A percentile compares a stretch with the other conserved stretches of the same genome.
These are phyloP conservation scores for Starmera quercuum DNA, from an alignment of 805 yeast species.

Conservation along the genomic window DNA sequence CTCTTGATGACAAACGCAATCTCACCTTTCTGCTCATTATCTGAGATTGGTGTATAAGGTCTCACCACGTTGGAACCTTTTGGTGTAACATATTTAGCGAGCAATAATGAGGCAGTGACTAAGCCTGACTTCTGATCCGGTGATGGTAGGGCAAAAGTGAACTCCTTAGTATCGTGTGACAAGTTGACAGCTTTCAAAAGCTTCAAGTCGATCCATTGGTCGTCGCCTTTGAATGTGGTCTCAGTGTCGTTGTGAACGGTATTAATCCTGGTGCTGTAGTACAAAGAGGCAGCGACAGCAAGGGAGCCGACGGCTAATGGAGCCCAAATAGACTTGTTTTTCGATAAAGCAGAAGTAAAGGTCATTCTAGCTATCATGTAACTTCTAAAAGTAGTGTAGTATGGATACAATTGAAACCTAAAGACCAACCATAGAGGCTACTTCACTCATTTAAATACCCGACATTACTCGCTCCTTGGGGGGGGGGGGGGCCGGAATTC, in stretches of 20 bases:
- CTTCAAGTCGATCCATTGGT: slow-evolving; percentile 68
- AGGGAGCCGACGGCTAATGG: slow-evolving; percentile 41
- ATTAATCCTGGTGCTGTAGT: slow-evolving; percentile 12
- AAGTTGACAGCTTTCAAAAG: slow-evolving; percentile 35
- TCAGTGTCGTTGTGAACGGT: slow-evolving; percentile 29
- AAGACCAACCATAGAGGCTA: too few species aligned
- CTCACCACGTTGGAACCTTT: slow-evolving; percentile 82
- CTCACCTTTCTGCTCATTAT: slow-evolving; percentile 59
- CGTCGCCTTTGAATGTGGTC: slow-evolving; percentile 53
- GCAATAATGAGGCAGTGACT: slow-evolving; percentile 66
- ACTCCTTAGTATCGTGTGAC: slow-evolving; percentile 57
- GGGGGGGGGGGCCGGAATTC: too few species aligned
- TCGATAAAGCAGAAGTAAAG: slow-evolving; percentile 17
- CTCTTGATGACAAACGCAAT: slow-evolving; percentile 78
- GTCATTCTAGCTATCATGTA: slow-evolving; percentile 13
- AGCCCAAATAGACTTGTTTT: slow-evolving; percentile 11
- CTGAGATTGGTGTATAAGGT: slow-evolving; percentile 76
- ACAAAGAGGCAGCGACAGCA: slow-evolving; percentile 32
- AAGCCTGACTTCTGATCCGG: slow-evolving; percentile 69
- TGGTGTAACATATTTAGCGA: slow-evolving; percentile 75
- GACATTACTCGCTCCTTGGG: too few species aligned
- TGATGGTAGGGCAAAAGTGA: slow-evolving; percentile 62
- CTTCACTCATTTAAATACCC: too few species aligned
- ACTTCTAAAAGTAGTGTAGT: too few species aligned
- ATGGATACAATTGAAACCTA: too few species aligned